Conservation (phyloP, 495 filamentous ascomycete species). For the Viridothelium virens region DNA sequence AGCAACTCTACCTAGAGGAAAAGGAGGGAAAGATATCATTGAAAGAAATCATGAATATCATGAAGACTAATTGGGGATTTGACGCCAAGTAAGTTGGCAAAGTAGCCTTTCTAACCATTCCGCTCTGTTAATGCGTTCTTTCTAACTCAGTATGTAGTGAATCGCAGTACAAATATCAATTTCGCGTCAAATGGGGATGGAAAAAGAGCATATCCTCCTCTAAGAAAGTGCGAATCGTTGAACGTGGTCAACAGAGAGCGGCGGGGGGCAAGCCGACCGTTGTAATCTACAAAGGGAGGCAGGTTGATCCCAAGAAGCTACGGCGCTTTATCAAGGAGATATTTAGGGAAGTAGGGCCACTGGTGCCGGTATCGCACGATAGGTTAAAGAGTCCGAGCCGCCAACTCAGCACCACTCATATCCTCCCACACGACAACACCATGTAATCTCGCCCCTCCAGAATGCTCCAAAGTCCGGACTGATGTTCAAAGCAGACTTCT, state of each 20-base stretch:
- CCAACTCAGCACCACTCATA: too few species aligned
- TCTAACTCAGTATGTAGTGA: slow-evolving; percentile 24
- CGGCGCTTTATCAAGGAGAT: slow-evolving; percentile 32
- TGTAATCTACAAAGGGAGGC: slow-evolving; percentile 23
- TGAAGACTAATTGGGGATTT: slow-evolving; percentile 33
- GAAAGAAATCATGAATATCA: slow-evolving; percentile 27
- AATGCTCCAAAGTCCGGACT: slow-evolving; percentile 13
- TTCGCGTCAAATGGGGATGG: slow-evolving; percentile 39
- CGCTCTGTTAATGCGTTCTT: neutral
- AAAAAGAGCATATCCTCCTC: slow-evolving; percentile 31
- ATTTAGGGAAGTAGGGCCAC: slow-evolving; percentile 17
- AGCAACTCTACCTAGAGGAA: slow-evolving; percentile 34
- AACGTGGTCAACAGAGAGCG: slow-evolving; percentile 24
- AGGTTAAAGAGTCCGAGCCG: neutral
- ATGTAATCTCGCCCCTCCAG: neutral
- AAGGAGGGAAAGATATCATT: slow-evolving; percentile 21
- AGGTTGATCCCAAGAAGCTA: slow-evolving; percentile 33
- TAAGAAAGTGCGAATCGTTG: slow-evolving; percentile 26
- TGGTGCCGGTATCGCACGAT: neutral
- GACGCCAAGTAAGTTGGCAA: slow-evolving; percentile 33
- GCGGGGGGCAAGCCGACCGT: slow-evolving; percentile 26
- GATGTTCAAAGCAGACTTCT: slow-evolving; percentile 27
- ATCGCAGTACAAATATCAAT: slow-evolving; percentile 38
- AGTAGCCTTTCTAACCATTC: neutral
- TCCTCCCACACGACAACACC: neutral